Conservation (phyloP, 2,329 filamentous ascomycete species). For the Alternaria rosae region DNA sequence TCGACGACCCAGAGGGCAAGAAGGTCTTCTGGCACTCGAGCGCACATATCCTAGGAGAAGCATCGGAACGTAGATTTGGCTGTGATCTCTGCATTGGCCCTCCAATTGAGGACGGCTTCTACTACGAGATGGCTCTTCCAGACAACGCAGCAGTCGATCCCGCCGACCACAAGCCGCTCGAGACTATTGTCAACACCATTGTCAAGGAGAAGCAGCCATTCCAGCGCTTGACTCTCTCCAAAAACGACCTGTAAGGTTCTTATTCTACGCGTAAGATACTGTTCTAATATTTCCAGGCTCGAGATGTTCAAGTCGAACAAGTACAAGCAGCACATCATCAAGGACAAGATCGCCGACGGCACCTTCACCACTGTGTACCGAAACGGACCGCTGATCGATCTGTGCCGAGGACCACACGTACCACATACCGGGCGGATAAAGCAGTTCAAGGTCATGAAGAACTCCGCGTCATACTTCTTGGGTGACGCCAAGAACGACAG, state of each 20-base stretch:
- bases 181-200: constrained; percentile 79
- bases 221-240: constrained; percentile 85
- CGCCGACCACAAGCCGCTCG: constrained; percentile 83
- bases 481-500: constrained; percentile 94
- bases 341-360: constrained; percentile 87
- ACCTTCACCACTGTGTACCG: constrained; percentile 94
- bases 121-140: constrained; percentile 93
- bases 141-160: constrained; percentile 74
- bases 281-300: constrained; percentile 51
- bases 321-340: constrained; percentile 98
- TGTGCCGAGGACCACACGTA: constrained; percentile 94
- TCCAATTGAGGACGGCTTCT: constrained; percentile 90
- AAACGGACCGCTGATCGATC: constrained; percentile 91
- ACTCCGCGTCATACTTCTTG: constrained; percentile 87
- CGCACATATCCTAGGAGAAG: constrained; percentile 95
- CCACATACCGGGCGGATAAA: constrained; percentile 93
- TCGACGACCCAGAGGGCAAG: constrained; percentile 78
- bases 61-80: constrained; percentile 86
- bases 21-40: constrained; percentile 98
- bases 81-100: constrained; percentile 94
- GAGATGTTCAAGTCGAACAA: constrained; percentile 99
- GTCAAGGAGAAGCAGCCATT: constrained; percentile 98
- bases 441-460: constrained; percentile 92
- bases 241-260: constrained; percentile 72
- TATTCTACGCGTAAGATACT: neutral